These are phyloP conservation scores for Ligustrum vulgare DNA, from an alignment of 257 asterid genomes.

Conservation along the genomic window DNA sequence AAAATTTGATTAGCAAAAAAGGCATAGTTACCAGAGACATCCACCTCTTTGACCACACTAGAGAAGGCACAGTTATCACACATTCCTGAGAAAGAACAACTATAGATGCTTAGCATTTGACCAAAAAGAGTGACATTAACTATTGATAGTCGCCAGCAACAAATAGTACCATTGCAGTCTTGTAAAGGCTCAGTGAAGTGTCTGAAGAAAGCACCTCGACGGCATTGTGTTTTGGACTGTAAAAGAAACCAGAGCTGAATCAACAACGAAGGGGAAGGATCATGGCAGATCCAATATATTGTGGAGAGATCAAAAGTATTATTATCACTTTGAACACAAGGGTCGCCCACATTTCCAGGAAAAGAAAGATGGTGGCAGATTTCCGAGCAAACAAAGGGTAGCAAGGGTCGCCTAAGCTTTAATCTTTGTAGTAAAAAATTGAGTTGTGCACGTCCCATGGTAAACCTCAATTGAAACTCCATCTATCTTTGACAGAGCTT, in stretches of 20 bases:
- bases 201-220: slow-evolving; percentile 85
- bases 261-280: slow-evolving; percentile 18
- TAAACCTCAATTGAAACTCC: not conserved
- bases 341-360: not conserved
- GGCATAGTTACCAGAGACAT: slow-evolving; percentile 67
- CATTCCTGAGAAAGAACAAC: slow-evolving; percentile 68
- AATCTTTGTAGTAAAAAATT: not conserved
- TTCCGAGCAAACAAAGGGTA: not conserved
- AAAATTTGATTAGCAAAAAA: not conserved
- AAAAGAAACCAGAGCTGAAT: slow-evolving; percentile 25
- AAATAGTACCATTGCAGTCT: slow-evolving; percentile 78
- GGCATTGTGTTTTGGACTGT: slow-evolving; percentile 81
- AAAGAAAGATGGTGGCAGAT: not conserved
- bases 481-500: not conserved
- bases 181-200: slow-evolving; percentile 91
- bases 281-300: not conserved
- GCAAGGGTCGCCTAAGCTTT: not conserved
- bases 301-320: not conserved
- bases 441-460: not conserved
- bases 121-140: slow-evolving; percentile 10
- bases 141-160: slow-evolving; percentile 20
- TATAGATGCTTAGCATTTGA: slow-evolving; percentile 24
- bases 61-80: slow-evolving; percentile 88
- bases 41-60: slow-evolving; percentile 68
- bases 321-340: not conserved